Percentiles rank a stretch among this genome's conserved stretches.
Evolutionary conservation across 768 basidiomycete genomes (phyloP).

Genomic region (Galerina sulciceps): DNA sequence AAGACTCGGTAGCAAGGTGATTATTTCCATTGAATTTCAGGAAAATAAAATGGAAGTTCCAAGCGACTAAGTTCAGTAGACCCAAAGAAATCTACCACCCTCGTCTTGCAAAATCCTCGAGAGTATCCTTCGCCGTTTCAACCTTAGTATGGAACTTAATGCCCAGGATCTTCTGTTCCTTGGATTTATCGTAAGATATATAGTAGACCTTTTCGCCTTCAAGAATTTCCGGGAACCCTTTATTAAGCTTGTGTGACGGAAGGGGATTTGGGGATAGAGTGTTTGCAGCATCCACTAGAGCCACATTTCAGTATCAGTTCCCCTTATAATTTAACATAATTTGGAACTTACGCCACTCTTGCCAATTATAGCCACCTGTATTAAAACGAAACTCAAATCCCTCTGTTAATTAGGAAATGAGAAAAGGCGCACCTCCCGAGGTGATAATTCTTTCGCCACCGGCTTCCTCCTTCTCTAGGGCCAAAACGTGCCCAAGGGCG

Average conservation of each 20-base stretch:
- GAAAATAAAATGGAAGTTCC: too few species aligned
- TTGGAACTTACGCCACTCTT: constrained; percentile 39
- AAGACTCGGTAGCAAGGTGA: neutral
- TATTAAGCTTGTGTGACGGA: constrained; percentile 23
- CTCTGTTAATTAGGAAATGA: neutral
- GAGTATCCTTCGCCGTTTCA: constrained; percentile 33
- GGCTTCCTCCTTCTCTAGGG: constrained; percentile 53
- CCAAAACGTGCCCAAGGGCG: constrained; percentile 56
- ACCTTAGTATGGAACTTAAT: constrained; percentile 33
- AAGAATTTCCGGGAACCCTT: constrained; percentile 31
- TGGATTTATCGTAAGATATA: constrained; percentile 29
- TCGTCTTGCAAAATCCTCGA: constrained; percentile 32
- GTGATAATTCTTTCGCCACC: constrained; percentile 62
- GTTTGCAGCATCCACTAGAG: constrained; percentile 37
- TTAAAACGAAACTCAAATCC: neutral
- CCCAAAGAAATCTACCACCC: constrained; percentile 28
- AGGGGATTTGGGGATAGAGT: constrained; percentile 24
- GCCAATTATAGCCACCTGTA: constrained; percentile 32
- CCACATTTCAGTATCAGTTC: neutral
- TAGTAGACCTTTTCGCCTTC: constrained; percentile 16
- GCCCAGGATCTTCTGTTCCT: constrained; percentile 33
- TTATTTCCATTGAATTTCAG: neutral
- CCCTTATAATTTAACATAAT: neutral
- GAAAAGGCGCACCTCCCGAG: constrained; percentile 30
- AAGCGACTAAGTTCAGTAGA: too few species aligned